phyloP scores from a whole-genome alignment of 75 land plant genomes.

The Selaginella moellendorffii region DNA sequence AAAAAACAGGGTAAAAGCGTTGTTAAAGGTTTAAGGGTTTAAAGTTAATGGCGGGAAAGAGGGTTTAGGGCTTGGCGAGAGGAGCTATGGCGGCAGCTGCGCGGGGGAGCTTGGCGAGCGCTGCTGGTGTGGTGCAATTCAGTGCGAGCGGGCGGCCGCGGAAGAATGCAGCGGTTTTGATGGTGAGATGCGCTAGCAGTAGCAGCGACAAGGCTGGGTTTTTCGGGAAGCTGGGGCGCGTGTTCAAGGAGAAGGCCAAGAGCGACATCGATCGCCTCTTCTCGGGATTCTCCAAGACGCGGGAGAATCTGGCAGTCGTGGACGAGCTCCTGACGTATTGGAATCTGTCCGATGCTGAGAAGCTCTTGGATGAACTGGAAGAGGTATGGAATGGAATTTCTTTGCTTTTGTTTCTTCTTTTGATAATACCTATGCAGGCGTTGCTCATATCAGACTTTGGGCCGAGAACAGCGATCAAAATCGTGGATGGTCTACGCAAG shows the following conservation, averaged over 20 bases:
- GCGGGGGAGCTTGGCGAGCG: not conserved
- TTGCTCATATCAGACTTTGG: conserved; percentile 93
- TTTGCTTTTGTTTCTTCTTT: too few species aligned
- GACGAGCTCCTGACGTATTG: conserved; percentile 97
- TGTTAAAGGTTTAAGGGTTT: too few species aligned
- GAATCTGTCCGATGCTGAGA: conserved; percentile 90
- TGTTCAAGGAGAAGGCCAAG: conserved; percentile 96
- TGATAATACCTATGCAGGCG: conserved; percentile 40
- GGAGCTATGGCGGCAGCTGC: not conserved
- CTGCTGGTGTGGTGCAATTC: not conserved
- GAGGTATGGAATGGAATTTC: conserved; percentile 34
- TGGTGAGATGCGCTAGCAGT: too few species aligned
- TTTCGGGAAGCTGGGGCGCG: conserved; percentile 73
- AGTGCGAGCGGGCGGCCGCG: too few species aligned
- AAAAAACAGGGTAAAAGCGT: too few species aligned
- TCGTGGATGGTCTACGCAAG: conserved; percentile 70
- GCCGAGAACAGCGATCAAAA: conserved; percentile 78
- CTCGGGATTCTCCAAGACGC: conserved; percentile 89
- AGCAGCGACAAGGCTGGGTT: conserved; percentile 39
- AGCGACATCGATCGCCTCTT: conserved; percentile 85
- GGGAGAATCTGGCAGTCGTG: conserved; percentile 87
- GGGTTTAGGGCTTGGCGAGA: too few species aligned
- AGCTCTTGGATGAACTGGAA: conserved; percentile 84
- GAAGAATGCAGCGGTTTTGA: not conserved
- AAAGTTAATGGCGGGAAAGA: too few species aligned